Conservation (phyloP, 1,139 yeast genomes). For the Magnusiomyces fungicola region DNA sequence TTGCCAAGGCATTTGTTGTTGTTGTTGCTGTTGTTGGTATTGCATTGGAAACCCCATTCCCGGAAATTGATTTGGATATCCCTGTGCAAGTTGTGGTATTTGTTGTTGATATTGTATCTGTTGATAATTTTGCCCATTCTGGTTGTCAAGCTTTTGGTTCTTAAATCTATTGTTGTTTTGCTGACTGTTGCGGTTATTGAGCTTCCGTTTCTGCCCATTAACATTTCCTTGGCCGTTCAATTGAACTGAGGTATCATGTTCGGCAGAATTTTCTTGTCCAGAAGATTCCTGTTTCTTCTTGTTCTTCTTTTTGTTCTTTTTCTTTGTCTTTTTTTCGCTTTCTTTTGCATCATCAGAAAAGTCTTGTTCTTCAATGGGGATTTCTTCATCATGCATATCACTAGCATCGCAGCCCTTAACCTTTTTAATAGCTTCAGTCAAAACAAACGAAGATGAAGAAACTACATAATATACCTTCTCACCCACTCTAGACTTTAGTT, state of each 20-base stretch:
- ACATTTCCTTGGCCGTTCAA: no score
- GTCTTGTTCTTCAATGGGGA: slow-evolving; percentile 89
- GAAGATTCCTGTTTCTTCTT: background rate
- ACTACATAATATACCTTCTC: slow-evolving; percentile 66
- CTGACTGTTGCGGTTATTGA: no score
- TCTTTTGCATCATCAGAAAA: slow-evolving; percentile 92
- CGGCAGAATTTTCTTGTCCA: background rate
- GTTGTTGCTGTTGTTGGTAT: no score
- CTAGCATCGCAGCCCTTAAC: slow-evolving; percentile 91
- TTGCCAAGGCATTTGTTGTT: no score
- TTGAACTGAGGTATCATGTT: no score
- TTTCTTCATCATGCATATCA: slow-evolving; percentile 89
- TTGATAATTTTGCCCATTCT: background rate
- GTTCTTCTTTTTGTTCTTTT: slow-evolving; percentile 36
- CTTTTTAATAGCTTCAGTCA: slow-evolving; percentile 62
- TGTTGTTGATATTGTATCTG: background rate
- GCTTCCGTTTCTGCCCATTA: no score
- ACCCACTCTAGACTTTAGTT: slow-evolving; percentile 46
- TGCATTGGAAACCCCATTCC: no score
- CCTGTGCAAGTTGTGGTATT: slow-evolving; percentile 3
- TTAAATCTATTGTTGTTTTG: no score
- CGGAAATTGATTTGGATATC: no score
- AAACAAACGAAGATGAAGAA: slow-evolving; percentile 68
- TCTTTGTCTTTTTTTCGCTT: slow-evolving; percentile 46
- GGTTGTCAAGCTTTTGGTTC: no score